A percentile compares a stretch with the other conserved stretches of the same genome.
Conservation (phyloP, 2,329 filamentous ascomycete species). For the Bipolaris victoriae region DNA sequence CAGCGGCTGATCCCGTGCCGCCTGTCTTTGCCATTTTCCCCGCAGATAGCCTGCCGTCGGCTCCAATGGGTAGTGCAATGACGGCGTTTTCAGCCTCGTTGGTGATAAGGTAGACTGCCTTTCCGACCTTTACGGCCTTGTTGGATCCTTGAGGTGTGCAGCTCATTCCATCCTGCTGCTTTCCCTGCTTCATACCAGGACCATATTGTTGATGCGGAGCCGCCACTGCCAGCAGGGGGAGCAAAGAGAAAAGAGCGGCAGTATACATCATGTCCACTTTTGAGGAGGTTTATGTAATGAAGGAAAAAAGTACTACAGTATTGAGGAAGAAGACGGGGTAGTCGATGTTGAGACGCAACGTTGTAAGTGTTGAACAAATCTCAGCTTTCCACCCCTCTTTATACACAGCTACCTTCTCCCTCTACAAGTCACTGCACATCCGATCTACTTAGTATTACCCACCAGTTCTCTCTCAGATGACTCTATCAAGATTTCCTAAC, state of each 20-base stretch:
- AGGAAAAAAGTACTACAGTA: not conserved
- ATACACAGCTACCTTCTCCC: not conserved
- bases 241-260: slow-evolving; percentile 8
- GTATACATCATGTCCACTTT: not conserved
- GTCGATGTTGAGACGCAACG: not conserved
- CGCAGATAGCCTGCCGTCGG: slow-evolving; percentile 56
- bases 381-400: not conserved
- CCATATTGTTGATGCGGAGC: slow-evolving; percentile 11
- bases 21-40: slow-evolving; percentile 56
- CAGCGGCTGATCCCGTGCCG: slow-evolving; percentile 54
- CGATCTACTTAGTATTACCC: not conserved
- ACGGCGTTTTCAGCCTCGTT: slow-evolving; percentile 61
- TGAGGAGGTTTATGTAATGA: not conserved
- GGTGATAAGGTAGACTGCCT: slow-evolving; percentile 63
- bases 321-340: not conserved
- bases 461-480: slow-evolving; percentile 11
- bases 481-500: slow-evolving; percentile 16
- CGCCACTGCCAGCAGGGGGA: slow-evolving; percentile 7
- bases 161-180: slow-evolving; percentile 7
- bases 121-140: slow-evolving; percentile 29
- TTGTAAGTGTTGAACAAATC: not conserved
- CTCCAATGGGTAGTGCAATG: slow-evolving; percentile 57
- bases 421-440: not conserved
- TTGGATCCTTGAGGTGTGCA: not conserved
- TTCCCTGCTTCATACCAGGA: not conserved